These are phyloP conservation scores for Camellia japonica DNA, from an alignment of 148 eudicot genomes.

Conservation along the genomic window DNA sequence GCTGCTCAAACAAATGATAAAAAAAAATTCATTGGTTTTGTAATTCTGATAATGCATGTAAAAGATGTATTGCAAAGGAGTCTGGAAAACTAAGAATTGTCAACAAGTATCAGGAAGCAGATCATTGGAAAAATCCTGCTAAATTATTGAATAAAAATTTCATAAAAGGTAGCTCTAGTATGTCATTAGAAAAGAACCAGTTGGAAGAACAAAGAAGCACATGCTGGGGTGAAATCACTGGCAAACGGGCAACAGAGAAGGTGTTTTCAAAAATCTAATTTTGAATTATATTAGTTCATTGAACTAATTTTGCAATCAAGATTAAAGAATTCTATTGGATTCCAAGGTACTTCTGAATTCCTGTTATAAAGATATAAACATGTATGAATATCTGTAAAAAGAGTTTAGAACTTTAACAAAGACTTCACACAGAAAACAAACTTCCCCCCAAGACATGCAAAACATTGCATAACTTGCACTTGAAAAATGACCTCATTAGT, in stretches of 20 bases:
- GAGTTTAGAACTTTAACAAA: not conserved
- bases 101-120: not conserved
- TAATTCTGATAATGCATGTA: not conserved
- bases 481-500: not conserved
- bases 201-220: not conserved
- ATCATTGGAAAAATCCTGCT: not conserved
- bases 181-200: not conserved
- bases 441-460: not conserved
- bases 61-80: not conserved
- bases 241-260: not conserved
- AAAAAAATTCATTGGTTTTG: not conserved
- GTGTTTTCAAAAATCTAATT: not conserved
- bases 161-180: not conserved
- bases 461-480: not conserved
- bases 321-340: not conserved
- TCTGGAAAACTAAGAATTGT: not conserved
- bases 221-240: not conserved
- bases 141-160: not conserved
- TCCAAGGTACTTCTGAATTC: not conserved
- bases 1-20: constrained; percentile 40
- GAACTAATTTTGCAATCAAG: not conserved
- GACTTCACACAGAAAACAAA: not conserved
- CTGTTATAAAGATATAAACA: not conserved
- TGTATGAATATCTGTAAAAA: not conserved
- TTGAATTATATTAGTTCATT: not conserved